Percentiles rank a stretch among this genome's conserved stretches.
These are phyloP conservation scores for Eimeria maxima DNA, from an alignment of 169 alveolate species.

Conservation along the genomic window DNA sequence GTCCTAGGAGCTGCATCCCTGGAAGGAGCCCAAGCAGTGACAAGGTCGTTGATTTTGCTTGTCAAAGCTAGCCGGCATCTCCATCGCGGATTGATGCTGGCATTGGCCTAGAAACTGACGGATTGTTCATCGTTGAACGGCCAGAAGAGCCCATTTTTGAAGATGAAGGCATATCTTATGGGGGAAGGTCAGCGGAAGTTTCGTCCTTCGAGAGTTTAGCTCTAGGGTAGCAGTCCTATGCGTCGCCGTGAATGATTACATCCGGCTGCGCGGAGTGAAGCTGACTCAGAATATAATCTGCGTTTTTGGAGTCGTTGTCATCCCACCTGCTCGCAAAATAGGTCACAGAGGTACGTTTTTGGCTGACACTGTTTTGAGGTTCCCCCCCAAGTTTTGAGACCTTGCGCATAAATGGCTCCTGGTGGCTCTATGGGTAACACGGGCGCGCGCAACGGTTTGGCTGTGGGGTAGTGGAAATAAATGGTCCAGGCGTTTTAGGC, in stretches of 20 bases:
- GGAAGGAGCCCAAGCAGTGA: slow-evolving; percentile 24
- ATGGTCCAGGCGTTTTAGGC: neutral
- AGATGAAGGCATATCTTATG: neutral
- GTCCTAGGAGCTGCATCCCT: slow-evolving; percentile 19
- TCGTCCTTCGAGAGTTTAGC: neutral
- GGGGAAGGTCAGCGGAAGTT: neutral
- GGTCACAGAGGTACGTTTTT: neutral
- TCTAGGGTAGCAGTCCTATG: neutral
- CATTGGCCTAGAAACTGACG: neutral
- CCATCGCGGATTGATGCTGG: slow-evolving; percentile 25
- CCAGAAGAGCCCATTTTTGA: neutral
- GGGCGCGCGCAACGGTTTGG: neutral
- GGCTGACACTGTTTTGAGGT: neutral
- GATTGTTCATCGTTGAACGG: neutral
- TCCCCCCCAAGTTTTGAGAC: neutral
- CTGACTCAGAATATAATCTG: slow-evolving; percentile 19
- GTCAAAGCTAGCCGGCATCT: slow-evolving; percentile 6
- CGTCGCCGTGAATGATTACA: slow-evolving; percentile 7
- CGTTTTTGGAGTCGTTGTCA: slow-evolving; percentile 17
- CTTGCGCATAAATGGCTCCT: neutral
- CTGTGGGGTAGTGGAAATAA: neutral
- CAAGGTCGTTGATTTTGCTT: neutral
- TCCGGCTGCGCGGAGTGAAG: slow-evolving; percentile 11
- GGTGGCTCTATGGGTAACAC: neutral
- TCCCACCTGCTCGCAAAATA: neutral